These are phyloP conservation scores for Mikania micrantha DNA, from an alignment of 129 eudicot species.

Conservation along the genomic window DNA sequence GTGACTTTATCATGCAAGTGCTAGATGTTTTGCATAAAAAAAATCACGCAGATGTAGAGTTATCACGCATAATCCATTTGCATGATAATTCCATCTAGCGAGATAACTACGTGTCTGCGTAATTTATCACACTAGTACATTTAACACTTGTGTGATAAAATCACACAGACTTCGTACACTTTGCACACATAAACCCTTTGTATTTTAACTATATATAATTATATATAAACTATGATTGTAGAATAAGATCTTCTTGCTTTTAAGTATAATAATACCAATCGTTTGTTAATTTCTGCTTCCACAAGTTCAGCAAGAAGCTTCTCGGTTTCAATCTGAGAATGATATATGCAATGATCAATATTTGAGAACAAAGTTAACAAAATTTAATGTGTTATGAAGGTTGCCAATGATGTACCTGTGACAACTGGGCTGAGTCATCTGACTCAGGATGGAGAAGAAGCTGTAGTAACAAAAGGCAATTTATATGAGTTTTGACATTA, in stretches of 20 bases:
- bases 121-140: too few species aligned
- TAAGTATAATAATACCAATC: constrained; percentile 38
- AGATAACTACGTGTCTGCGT: too few species aligned
- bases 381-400: not conserved
- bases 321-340: constrained; percentile 86
- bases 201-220: not conserved
- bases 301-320: constrained; percentile 97
- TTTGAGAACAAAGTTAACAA: not conserved
- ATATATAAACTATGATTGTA: not conserved
- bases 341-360: not conserved
- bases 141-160: too few species aligned
- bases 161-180: too few species aligned
- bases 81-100: too few species aligned
- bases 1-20: too few species aligned
- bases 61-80: too few species aligned
- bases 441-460: constrained; percentile 82
- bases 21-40: too few species aligned
- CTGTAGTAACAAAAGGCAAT: constrained; percentile 23
- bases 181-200: too few species aligned
- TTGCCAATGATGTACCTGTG: constrained; percentile 46
- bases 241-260: constrained; percentile 1
- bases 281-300: constrained; percentile 89
- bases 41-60: too few species aligned
- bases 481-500: constrained; percentile 7
- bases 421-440: constrained; percentile 86